Base-by-base conservation (phyloP, 768 basidiomycete species). In the Mycena haematopus region DNA sequence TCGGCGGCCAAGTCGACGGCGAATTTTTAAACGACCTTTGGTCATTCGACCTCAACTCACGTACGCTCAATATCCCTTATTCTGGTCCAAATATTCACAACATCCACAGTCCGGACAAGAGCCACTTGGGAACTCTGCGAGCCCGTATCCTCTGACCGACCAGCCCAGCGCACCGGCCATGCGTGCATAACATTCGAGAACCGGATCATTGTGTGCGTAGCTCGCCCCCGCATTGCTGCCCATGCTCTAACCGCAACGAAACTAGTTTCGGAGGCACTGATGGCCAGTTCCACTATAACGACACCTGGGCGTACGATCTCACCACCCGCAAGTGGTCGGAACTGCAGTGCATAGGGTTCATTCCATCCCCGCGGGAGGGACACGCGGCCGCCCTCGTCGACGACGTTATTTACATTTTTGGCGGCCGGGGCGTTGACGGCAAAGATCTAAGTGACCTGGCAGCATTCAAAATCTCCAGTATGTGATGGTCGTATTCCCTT, bases 221-320 rank as follows among this genome's bases (percentile, higher is more conserved):
- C 46, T 63, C 69, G 62, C 62, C 10, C 55, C 58, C 17, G 33
- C 29, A 15, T 21, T 42, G 27, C 33, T 35, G 10, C 33, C 60
- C 42, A n/a, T 36, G 38, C 31, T 15, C 38, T 60, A 62, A 63
- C 70, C 10, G 63, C 66, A 69, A 54, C 44, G 21, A 45, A 22
- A 59, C 65, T 65, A 96, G 93, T 52, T 99, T 99, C 69, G 97
- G 97, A 33, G 97, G 97, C 50, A 99, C 97, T 14, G 97, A 99
- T 72, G 96, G 96, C n/a, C 88, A 90, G 72, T 99, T 91, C 76
- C 97, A 99, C 73, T 99, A 99, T 78, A 99, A 99, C 75, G 97
- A 99, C 73, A 98, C 95, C 8, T 99, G 97, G 97, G 83, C 88
- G 2, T 99, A 92, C 75, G 94, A 96, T 73, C 79, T 95, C 53